Conservation (phyloP, 495 filamentous ascomycete genomes). For the Copromyces sp. region DNA sequence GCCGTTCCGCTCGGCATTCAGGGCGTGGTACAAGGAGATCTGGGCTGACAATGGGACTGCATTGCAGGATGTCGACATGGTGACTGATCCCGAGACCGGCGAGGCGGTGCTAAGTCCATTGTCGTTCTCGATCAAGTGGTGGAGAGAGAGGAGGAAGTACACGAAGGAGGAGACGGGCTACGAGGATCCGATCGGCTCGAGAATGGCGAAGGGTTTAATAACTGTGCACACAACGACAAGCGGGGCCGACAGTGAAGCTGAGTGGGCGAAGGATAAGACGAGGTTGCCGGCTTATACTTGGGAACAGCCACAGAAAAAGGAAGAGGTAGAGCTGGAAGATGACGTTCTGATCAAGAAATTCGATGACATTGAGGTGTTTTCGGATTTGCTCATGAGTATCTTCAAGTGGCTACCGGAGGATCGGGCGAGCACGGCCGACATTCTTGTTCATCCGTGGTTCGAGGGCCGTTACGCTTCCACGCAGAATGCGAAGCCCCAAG, state of each 20-base stretch:
- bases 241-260: background rate
- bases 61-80: background rate
- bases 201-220: background rate
- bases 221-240: background rate
- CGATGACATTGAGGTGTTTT: background rate
- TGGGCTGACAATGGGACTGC: background rate
- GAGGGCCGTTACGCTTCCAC: background rate
- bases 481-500: background rate
- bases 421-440: background rate
- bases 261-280: background rate
- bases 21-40: background rate
- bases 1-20: background rate
- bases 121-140: background rate
- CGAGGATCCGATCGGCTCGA: background rate
- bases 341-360: background rate
- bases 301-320: background rate
- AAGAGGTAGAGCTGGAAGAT: constrained; percentile 7
- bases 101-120: background rate
- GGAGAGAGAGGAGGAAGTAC: background rate
- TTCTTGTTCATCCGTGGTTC: constrained; percentile 13
- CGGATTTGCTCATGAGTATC: constrained; percentile 14
- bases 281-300: background rate
- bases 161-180: background rate
- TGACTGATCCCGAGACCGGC: background rate
- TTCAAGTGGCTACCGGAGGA: constrained; percentile 16